A percentile compares a stretch with the other conserved stretches of the same genome.
Conservation (phyloP, 2,329 filamentous ascomycete genomes). For the Diplodia intermedia region DNA sequence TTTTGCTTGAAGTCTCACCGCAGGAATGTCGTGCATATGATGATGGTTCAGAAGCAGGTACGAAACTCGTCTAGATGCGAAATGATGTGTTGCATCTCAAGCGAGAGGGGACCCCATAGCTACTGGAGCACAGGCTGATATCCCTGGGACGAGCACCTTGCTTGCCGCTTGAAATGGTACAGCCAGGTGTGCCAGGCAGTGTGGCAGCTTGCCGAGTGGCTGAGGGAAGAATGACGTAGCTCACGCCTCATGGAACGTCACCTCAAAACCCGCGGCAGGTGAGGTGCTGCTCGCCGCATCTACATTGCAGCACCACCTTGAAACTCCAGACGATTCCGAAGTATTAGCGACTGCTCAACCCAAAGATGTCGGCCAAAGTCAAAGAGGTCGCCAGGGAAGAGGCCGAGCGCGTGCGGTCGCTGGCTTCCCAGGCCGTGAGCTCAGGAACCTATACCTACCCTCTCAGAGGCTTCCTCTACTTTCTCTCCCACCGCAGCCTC, state of each 20-base stretch:
- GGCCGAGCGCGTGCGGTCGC: slow-evolving; percentile 67
- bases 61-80: not conserved
- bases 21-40: not conserved
- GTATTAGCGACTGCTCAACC: not conserved
- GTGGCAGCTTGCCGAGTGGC: not conserved
- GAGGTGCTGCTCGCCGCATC: not conserved
- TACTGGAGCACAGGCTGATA: not conserved
- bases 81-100: not conserved
- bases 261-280: not conserved
- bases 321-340: not conserved
- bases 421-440: slow-evolving; percentile 72
- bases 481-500: slow-evolving; percentile 63
- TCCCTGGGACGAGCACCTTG: not conserved
- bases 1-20: not conserved
- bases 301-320: not conserved
- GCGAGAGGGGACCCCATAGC: not conserved
- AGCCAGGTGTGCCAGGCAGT: not conserved
- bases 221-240: slow-evolving; percentile 25
- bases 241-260: not conserved
- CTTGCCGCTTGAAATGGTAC: not conserved
- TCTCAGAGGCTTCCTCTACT: slow-evolving; percentile 70
- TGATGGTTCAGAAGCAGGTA: slow-evolving; percentile 14
- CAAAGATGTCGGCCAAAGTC: slow-evolving; percentile 56
- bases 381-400: slow-evolving; percentile 71
- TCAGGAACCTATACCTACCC: slow-evolving; percentile 88